Evolutionary conservation across 306 rosid species (phyloP).

Genomic region (Cicer pinnatifidum): DNA sequence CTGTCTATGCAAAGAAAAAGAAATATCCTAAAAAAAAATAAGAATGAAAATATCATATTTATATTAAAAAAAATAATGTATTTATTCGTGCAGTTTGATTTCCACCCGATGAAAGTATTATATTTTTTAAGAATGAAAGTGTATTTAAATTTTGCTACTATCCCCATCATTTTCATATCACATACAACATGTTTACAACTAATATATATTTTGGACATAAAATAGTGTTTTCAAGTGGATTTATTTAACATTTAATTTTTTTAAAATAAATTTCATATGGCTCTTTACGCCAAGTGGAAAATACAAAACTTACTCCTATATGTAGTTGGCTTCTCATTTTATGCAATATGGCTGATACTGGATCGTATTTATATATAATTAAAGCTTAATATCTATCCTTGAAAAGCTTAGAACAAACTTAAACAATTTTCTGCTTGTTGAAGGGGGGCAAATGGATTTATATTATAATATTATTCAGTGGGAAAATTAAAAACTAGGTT

Average conservation of each 20-base stretch:
- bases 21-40: no score
- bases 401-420: neutral
- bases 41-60: no score
- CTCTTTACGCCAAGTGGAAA: conserved; percentile 17
- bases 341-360: neutral
- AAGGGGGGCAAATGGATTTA: no score
- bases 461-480: no score
- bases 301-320: neutral
- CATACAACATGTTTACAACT: conserved; percentile 1
- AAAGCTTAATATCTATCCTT: neutral
- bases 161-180: conserved; percentile 4
- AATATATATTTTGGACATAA: neutral
- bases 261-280: neutral
- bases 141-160: neutral
- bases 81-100: no score
- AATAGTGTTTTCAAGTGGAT: neutral
- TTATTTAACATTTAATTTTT: neutral
- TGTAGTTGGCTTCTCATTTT: neutral
- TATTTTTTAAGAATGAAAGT: neutral
- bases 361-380: neutral
- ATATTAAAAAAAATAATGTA: no score
- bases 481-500: no score
- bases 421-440: neutral
- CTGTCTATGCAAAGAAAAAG: no score
- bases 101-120: no score